Base-by-base conservation (phyloP, 495 filamentous ascomycete genomes). In the Neurospora sp. region DNA sequence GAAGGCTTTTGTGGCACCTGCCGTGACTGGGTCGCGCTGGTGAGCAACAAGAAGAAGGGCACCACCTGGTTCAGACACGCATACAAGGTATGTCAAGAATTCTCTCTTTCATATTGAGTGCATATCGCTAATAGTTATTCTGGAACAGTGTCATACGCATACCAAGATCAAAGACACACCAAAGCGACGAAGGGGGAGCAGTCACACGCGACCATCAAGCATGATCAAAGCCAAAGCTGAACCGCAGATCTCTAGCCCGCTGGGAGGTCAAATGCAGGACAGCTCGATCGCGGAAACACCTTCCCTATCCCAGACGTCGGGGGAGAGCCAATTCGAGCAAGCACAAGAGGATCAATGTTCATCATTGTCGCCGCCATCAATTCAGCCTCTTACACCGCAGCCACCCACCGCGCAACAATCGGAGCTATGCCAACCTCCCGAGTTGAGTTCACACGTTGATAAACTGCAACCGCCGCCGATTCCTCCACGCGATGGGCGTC, bases 31-130 rank as follows among this genome's bases (percentile, higher is more conserved):
- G 90, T 93, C 72, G 87, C 90, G 16, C 80, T 94, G 59, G 89
- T 92, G 53, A 93, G 90, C 80, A 93, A 90, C 76, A 94, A 93
- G 85, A 94, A 93, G 85, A 94, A 94, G 83, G 92, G 92, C 3
- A 93, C 91, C 6, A 92, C 91, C 5, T 94, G 92, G 92, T 94
- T 94, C 75, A 84, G 92, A 74, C 92, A 94, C 78, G 92, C 92
- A 53, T 93, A 94, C 79, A 94, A 93, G 88, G 91, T 93, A 76
- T 80, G 84, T 81, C 39, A 39, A 44, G 38, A 44, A 9, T 37
- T 6, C 6, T 37, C 3, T 17, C 16, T 20, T 16, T 8, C n/a
- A 9, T 5, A 7, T n/a, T n/a, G 45, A 38, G 35, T 17, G 42
- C 27, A 20, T n/a, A 53, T 42, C 39, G 20, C 42, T 40, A 65